Conservation (phyloP, 805 yeast species). For the Kodamaea jinghongensis region DNA sequence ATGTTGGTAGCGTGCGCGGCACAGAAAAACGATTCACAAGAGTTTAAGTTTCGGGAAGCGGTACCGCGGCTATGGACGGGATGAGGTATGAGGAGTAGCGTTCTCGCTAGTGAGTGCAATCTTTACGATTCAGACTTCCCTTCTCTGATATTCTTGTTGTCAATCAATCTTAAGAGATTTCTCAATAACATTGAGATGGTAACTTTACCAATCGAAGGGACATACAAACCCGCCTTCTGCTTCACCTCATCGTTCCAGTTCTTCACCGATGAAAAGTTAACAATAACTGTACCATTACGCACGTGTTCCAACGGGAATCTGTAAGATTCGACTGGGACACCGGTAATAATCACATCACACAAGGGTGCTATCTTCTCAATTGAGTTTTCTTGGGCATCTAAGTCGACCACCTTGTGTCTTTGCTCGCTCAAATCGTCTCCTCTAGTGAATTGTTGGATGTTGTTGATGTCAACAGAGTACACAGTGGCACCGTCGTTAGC, state of each 20-base stretch:
- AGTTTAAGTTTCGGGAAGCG: too few relatives aligned
- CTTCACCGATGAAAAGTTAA: conserved; percentile 86
- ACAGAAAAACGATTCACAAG: too few relatives aligned
- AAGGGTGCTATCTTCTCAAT: conserved; percentile 63
- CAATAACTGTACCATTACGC: conserved; percentile 84
- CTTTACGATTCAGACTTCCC: background rate
- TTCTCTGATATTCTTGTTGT: conserved; percentile 48
- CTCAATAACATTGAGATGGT: conserved; percentile 93
- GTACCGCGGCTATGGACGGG: too few relatives aligned
- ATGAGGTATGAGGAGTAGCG: too few relatives aligned
- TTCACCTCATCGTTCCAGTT: conserved; percentile 84
- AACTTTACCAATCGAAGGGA: conserved; percentile 94
- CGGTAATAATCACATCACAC: conserved; percentile 93
- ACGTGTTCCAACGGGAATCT: conserved; percentile 82
- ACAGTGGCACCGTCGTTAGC: conserved; percentile 98
- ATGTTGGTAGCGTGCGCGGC: too few relatives aligned
- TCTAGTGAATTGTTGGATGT: conserved; percentile 87
- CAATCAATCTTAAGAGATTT: conserved; percentile 77
- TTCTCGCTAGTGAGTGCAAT: too few relatives aligned
- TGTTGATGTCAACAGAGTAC: conserved; percentile 84
- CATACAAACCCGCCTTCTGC: conserved; percentile 83
- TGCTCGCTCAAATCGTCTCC: conserved; percentile 84
- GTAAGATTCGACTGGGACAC: conserved; percentile 83
- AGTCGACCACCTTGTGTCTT: conserved; percentile 70
- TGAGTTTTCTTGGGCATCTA: conserved; percentile 47